Evolutionary conservation across 805 yeast species (phyloP).

Genomic region (Saitoella complicata): DNA sequence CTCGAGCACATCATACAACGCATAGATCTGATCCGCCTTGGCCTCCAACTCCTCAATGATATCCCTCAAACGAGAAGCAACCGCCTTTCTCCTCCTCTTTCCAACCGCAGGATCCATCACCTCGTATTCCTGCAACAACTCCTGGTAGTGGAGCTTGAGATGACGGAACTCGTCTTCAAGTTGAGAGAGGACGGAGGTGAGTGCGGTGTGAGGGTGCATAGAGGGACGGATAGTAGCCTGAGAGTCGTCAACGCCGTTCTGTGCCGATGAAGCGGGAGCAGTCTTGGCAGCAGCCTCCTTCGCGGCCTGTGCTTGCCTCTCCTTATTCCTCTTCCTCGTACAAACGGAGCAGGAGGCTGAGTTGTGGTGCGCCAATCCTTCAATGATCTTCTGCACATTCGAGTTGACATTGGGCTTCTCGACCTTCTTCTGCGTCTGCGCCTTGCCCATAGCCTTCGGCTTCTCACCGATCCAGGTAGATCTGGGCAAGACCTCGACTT

Average conservation of each 20-base stretch:
- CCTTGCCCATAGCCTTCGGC: too few species aligned
- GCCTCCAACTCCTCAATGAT: constrained; percentile 9
- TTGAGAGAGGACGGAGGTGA: constrained; percentile 5
- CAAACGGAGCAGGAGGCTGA: constrained; percentile 8
- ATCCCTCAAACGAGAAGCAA: constrained; percentile 5
- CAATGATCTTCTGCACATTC: constrained; percentile 2
- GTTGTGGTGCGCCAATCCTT: constrained; percentile 6
- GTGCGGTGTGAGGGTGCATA: constrained; percentile 9
- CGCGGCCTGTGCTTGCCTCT: not conserved
- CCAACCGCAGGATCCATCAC: constrained; percentile 8
- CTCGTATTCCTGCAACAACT: constrained; percentile 7
- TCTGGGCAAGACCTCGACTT: too few species aligned
- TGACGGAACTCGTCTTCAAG: constrained; percentile 11
- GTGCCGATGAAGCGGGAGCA: not conserved
- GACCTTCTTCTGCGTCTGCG: not conserved
- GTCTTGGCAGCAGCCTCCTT: not conserved
- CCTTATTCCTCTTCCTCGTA: constrained; percentile 1
- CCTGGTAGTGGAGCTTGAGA: constrained; percentile 9
- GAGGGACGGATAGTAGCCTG: constrained; percentile 11
- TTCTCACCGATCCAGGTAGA: too few species aligned
- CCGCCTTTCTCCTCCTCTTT: constrained; percentile 9
- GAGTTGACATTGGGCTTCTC: constrained; percentile 1
- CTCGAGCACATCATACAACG: constrained; percentile 10
- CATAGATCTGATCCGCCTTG: constrained; percentile 14
- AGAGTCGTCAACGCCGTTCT: constrained; percentile 1